phyloP scores from a whole-genome alignment of 2,329 filamentous ascomycete genomes.

The Neopestalotiopsis sp. region DNA sequence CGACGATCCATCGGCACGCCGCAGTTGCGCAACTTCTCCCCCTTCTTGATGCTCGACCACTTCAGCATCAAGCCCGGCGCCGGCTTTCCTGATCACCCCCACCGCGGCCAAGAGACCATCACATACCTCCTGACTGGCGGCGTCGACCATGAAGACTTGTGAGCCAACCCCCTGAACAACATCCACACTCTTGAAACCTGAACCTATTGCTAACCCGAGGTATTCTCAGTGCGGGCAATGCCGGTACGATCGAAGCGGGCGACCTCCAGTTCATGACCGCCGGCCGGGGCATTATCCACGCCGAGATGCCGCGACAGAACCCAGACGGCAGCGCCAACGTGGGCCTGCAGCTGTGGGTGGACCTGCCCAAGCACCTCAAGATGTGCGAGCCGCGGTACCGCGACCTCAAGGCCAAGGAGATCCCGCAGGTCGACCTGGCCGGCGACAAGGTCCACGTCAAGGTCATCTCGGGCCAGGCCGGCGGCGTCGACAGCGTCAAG shows the following conservation, averaged over 20 bases:
- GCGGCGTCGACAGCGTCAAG: slow-evolving; percentile 84
- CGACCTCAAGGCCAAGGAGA: slow-evolving; percentile 79
- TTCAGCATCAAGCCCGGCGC: slow-evolving; percentile 81
- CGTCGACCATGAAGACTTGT: slow-evolving; percentile 41
- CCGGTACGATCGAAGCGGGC: slow-evolving; percentile 82
- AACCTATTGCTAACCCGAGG: not conserved
- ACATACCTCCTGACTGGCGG: slow-evolving; percentile 86
- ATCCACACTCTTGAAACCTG: not conserved
- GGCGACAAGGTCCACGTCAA: slow-evolving; percentile 80
- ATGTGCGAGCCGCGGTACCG: slow-evolving; percentile 90
- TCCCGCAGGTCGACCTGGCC: slow-evolving; percentile 75
- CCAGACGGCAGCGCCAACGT: slow-evolving; percentile 78
- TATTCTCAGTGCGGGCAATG: slow-evolving; percentile 40
- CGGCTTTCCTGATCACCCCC: slow-evolving; percentile 89
- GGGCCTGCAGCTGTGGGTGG: slow-evolving; percentile 95
- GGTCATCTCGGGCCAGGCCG: slow-evolving; percentile 85
- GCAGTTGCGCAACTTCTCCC: slow-evolving; percentile 82
- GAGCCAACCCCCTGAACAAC: not conserved
- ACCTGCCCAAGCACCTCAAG: slow-evolving; percentile 83
- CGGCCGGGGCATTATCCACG: slow-evolving; percentile 88
- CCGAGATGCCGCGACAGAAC: slow-evolving; percentile 89
- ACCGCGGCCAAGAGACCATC: slow-evolving; percentile 77
- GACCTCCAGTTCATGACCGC: slow-evolving; percentile 99
- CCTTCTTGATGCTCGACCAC: slow-evolving; percentile 96
- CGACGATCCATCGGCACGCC: slow-evolving; percentile 87